Evolutionary conservation across 148 eudicot species (phyloP).

Genomic region (Dianthus caryophyllus): DNA sequence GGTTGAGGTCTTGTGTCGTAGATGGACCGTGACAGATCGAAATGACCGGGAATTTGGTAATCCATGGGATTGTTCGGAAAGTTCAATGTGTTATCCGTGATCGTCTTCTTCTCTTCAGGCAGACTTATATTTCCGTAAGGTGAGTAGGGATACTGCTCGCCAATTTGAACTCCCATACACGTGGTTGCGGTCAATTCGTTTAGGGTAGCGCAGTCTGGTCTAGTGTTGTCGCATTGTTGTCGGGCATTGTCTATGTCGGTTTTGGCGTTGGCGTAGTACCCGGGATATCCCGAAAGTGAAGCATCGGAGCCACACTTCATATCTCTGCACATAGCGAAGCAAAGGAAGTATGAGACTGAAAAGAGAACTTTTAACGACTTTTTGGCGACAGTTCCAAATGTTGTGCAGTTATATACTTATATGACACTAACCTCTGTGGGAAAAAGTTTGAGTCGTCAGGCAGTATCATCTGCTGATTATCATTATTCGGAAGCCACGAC

Average conservation of each 20-base stretch:
- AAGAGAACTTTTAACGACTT: no score
- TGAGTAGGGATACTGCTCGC: conserved; percentile 58
- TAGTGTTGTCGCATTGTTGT: conserved; percentile 37
- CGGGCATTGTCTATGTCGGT: conserved; percentile 39
- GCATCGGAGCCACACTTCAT: conserved; percentile 49
- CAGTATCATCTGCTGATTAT: conserved; percentile 50
- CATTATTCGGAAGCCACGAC: conserved; percentile 62
- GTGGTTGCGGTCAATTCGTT: conserved; percentile 40
- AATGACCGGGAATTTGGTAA: conserved; percentile 51
- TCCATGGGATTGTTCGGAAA: conserved; percentile 50
- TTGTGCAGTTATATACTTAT: no score
- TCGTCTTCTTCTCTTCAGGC: conserved; percentile 43
- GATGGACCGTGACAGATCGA: conserved; percentile 51
- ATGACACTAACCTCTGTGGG: conserved; percentile 43
- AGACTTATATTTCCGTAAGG: conserved; percentile 42
- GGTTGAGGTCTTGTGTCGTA: conserved; percentile 44
- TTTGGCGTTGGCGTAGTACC: conserved; percentile 36
- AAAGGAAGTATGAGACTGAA: background rate
- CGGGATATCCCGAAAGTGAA: conserved; percentile 43
- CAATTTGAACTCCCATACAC: conserved; percentile 58
- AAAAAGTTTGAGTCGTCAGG: conserved; percentile 55
- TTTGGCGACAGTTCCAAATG: no score
- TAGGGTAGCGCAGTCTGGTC: conserved; percentile 43
- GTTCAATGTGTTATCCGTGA: conserved; percentile 36
- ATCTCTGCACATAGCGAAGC: conserved; percentile 40